Evolutionary conservation across 257 asterid genomes (phyloP).

Genomic region (Salvia miltiorrhiza): DNA sequence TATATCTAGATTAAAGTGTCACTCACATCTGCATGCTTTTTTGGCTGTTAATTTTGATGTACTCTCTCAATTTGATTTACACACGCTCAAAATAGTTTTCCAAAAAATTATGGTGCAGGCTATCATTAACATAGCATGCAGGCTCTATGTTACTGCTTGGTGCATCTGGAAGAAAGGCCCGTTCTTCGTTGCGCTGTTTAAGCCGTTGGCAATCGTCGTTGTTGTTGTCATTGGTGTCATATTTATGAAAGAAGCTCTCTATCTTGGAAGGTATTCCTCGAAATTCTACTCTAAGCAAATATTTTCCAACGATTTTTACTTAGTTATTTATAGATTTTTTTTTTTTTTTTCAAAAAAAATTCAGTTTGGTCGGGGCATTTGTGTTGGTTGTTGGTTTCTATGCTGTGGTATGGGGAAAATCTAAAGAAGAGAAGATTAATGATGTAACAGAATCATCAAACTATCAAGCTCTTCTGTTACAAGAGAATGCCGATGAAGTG

Average conservation of each 20-base stretch:
- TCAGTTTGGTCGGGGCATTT: conserved; percentile 46
- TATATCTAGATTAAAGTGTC: neutral
- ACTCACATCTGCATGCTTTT: neutral
- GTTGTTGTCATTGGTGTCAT: conserved; percentile 45
- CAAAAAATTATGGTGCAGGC: conserved; percentile 26
- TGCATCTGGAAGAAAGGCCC: conserved; percentile 52
- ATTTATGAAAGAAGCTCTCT: conserved; percentile 40
- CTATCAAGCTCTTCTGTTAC: conserved; percentile 30
- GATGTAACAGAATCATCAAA: conserved; percentile 16
- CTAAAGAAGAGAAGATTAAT: conserved; percentile 34
- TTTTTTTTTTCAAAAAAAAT: neutral
- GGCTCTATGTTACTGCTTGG: conserved; percentile 55
- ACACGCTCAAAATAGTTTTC: neutral
- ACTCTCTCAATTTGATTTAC: neutral
- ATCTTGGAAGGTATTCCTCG: conserved; percentile 49
- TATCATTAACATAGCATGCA: conserved; percentile 40
- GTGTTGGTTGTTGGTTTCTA: conserved; percentile 51
- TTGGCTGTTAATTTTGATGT: neutral
- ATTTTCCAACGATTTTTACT: neutral
- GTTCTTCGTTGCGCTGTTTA: conserved; percentile 48
- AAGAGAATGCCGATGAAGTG: conserved; percentile 21
- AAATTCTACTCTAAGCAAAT: neutral
- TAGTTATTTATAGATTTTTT: neutral
- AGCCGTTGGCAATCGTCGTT: conserved; percentile 42
- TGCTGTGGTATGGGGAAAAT: conserved; percentile 54